Percentiles rank a stretch among this genome's conserved stretches.
Conservation (phyloP, 2,329 filamentous ascomycete species). For the Sphaerulina populicola region DNA sequence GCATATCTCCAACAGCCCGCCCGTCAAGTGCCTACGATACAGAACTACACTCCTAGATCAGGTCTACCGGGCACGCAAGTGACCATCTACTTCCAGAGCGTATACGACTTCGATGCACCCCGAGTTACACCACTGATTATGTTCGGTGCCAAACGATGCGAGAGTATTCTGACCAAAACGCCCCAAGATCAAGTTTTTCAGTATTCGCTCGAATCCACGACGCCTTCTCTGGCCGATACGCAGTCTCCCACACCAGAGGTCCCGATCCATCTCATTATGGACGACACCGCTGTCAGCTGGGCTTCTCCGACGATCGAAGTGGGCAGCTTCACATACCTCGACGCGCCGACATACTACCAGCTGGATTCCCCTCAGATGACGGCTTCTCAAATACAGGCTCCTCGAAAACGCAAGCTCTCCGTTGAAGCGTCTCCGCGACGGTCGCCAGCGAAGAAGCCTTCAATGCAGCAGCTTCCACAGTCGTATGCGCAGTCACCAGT, state of each 20-base stretch:
- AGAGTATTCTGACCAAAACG: slow-evolving; percentile 55
- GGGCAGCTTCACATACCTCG: slow-evolving; percentile 52
- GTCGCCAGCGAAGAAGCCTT: slow-evolving; percentile 40
- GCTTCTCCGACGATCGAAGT: slow-evolving; percentile 43
- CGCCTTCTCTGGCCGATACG: slow-evolving; percentile 56
- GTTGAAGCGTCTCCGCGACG: slow-evolving; percentile 42
- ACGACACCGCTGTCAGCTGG: slow-evolving; percentile 37
- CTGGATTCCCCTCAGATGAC: slow-evolving; percentile 27
- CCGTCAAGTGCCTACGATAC: slow-evolving; percentile 54
- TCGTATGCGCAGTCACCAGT: slow-evolving; percentile 32
- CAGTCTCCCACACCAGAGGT: slow-evolving; percentile 49
- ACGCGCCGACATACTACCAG: slow-evolving; percentile 23
- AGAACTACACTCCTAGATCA: slow-evolving; percentile 60
- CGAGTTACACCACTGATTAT: slow-evolving; percentile 50
- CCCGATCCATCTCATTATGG: slow-evolving; percentile 52
- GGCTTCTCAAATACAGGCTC: slow-evolving; percentile 19
- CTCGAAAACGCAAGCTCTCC: slow-evolving; percentile 51
- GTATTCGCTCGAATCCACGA: slow-evolving; percentile 64
- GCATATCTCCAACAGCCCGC: slow-evolving; percentile 58
- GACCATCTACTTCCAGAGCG: slow-evolving; percentile 63
- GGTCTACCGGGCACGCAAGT: slow-evolving; percentile 64
- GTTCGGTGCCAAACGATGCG: slow-evolving; percentile 70
- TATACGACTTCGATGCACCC: slow-evolving; percentile 62
- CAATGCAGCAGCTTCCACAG: slow-evolving; percentile 30
- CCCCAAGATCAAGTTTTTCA: slow-evolving; percentile 52